A percentile compares a stretch with the other conserved stretches of the same genome.
Conservation (phyloP, 345 rosid species). For the Ailanthus altissimus region DNA sequence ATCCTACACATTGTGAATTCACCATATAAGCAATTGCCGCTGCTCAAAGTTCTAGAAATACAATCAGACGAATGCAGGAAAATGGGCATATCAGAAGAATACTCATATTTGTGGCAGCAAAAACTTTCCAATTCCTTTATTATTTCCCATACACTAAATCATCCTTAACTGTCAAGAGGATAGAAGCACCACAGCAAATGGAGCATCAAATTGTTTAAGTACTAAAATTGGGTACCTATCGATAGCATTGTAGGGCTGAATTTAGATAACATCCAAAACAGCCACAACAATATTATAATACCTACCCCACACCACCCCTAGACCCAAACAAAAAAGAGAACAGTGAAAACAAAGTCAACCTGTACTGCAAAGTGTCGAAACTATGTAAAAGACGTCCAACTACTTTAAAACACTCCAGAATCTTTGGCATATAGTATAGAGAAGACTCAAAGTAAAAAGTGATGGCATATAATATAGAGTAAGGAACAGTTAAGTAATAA, state of each 20-base stretch:
- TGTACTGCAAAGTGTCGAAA: neutral
- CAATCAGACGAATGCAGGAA: neutral
- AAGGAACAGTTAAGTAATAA: neutral
- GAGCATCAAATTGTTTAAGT: neutral
- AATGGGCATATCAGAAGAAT: neutral
- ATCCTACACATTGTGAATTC: slow-evolving; percentile 41
- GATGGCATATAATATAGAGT: neutral
- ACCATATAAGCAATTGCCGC: slow-evolving; percentile 12
- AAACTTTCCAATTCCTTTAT: neutral
- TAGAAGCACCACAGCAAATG: neutral
- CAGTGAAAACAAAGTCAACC: neutral
- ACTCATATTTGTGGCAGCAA: neutral
- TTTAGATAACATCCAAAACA: slow-evolving; percentile 7
- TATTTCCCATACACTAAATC: neutral
- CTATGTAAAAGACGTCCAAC: neutral
- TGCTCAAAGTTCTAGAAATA: neutral
- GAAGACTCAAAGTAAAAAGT: neutral
- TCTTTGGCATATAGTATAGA: neutral
- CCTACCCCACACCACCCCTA: neutral
- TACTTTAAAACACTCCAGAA: neutral
- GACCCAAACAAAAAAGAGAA: neutral
- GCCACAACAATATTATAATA: too few species aligned
- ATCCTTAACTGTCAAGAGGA: neutral
- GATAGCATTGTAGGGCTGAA: neutral
- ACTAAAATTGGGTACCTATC: neutral